Evolutionary conservation across 208 protist genomes (phyloP), one percentile per base, ranked within the genome.

Genomic region (Trypanosoma lewisi): DNA sequence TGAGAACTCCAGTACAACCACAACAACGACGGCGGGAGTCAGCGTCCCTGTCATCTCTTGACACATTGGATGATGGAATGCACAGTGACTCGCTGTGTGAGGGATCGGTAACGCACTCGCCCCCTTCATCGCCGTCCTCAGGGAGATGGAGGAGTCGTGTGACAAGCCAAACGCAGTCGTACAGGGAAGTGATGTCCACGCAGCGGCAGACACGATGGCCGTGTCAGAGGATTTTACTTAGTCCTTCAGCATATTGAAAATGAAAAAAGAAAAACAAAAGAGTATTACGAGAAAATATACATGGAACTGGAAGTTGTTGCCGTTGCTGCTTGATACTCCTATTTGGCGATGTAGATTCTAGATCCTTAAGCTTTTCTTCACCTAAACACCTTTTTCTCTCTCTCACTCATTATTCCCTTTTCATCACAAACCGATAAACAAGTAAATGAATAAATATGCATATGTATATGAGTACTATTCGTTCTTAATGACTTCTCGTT

Each of bases 211-310:
- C 5, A 19, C 14, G 21, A 21, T 30, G 45, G 17, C 27, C 2
- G 23, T 14, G 8, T 4, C 2, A n/a, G 21, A 21, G 14, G 21
- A 21, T 47, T 8, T 25, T 63, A 14, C 34, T 52, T 2, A 63
- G 57, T 39, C 57, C 57, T n/a, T 63, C 44, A n/a, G 28, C 34
- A 3, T 63, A 30, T 44, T 52, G 45, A 63, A 30, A 16, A 41
- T 3, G 33, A 21, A 19, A 47, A 7, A 53, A 33, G 48, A 42
- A 42, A 42, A 42, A 14, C 14, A 45, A 45, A 45, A 6, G 1
- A 45, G 19, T 45, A 45, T 21, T 30, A 54, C 21, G 11, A 12
- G 17, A 36, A 54, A n/a, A 31, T 44, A 2, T 47, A 33, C 19
- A 33, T 39, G 19, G 11, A n/a, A 25, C 1, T 42, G 12, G 19